Evolutionary conservation across 2,329 filamentous ascomycete species (phyloP).

Genomic region (Zymoseptoria ardabiliae): DNA sequence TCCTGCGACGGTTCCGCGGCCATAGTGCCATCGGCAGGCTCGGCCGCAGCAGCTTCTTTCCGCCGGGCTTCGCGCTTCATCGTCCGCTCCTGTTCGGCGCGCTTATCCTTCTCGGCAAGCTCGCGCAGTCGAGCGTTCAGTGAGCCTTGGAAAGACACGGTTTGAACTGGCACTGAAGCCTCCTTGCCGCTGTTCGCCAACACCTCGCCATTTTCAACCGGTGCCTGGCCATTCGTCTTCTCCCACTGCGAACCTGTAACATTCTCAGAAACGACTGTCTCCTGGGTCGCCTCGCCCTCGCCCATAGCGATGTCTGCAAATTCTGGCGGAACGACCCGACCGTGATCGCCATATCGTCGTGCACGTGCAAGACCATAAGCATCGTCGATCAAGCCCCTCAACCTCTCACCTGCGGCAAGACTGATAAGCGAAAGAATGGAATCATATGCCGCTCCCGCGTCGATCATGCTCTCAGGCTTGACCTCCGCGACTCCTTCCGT

Average conservation of each 20-base stretch:
- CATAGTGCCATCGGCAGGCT: conserved; percentile 11
- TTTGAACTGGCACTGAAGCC: conserved; percentile 36
- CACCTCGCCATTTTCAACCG: conserved; percentile 17
- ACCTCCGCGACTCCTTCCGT: conserved; percentile 22
- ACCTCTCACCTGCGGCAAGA: conserved; percentile 70
- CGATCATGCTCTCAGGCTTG: conserved; percentile 47
- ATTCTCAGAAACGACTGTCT: conserved; percentile 33
- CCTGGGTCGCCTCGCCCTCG: conserved; percentile 33
- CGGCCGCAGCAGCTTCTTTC: conserved; percentile 17
- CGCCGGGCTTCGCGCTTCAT: conserved; percentile 39
- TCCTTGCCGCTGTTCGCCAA: conserved; percentile 10
- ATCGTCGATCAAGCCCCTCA: conserved; percentile 71
- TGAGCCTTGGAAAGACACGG: conserved; percentile 36
- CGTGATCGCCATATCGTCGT: conserved; percentile 72
- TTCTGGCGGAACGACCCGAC: conserved; percentile 66
- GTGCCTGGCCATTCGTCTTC: conserved; percentile 10
- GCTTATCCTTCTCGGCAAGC: conserved; percentile 58
- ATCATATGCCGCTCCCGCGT: conserved; percentile 62
- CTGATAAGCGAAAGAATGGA: conserved; percentile 80
- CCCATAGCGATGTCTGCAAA: conserved; percentile 64
- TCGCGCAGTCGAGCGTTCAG: conserved; percentile 51
- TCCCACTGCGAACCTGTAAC: conserved; percentile 29
- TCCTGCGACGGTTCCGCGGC: conserved; percentile 16
- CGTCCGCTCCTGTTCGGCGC: conserved; percentile 60
- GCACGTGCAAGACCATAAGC: conserved; percentile 62